These are phyloP conservation scores for Malus fusca DNA, from an alignment of 306 rosid genomes.

Conservation along the genomic window DNA sequence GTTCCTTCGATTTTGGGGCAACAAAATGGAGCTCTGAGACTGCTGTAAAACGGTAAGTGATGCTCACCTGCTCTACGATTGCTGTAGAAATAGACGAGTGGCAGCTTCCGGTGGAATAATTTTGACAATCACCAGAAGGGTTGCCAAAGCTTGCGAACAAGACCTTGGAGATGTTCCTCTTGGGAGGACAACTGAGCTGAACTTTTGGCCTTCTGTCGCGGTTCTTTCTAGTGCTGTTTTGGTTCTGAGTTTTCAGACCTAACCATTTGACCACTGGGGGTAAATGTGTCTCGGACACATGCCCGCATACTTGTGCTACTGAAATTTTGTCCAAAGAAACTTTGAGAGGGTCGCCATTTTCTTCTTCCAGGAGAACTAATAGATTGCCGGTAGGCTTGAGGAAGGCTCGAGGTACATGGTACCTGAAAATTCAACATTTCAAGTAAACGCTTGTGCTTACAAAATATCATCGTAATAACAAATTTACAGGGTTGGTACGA, in stretches of 20 bases:
- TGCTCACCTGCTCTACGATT: conserved; percentile 27
- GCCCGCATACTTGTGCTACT: conserved; percentile 19
- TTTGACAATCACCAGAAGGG: conserved; percentile 36
- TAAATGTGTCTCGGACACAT: conserved; percentile 33
- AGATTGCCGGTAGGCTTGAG: conserved; percentile 55
- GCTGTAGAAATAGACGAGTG: conserved; percentile 28
- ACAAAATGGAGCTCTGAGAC: background rate
- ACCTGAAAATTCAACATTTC: conserved; percentile 38
- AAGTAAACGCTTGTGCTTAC: background rate
- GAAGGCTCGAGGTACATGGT: conserved; percentile 69
- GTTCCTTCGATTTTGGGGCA: background rate
- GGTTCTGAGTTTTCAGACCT: background rate
- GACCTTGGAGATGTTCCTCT: conserved; percentile 30
- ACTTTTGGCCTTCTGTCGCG: conserved; percentile 1
- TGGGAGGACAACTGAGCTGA: conserved; percentile 28
- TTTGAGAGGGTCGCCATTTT: conserved; percentile 52
- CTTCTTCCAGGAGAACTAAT: conserved; percentile 67
- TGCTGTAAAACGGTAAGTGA: background rate
- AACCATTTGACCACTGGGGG: conserved; percentile 31
- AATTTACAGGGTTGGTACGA: background rate
- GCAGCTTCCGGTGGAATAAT: conserved; percentile 25
- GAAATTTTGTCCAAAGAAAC: conserved; percentile 32
- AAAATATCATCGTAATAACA: background rate
- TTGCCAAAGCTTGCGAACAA: conserved; percentile 45
- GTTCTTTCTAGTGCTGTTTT: background rate